phyloP scores from a whole-genome alignment of 805 yeast species.

The Pichia rugopelliculosa region DNA sequence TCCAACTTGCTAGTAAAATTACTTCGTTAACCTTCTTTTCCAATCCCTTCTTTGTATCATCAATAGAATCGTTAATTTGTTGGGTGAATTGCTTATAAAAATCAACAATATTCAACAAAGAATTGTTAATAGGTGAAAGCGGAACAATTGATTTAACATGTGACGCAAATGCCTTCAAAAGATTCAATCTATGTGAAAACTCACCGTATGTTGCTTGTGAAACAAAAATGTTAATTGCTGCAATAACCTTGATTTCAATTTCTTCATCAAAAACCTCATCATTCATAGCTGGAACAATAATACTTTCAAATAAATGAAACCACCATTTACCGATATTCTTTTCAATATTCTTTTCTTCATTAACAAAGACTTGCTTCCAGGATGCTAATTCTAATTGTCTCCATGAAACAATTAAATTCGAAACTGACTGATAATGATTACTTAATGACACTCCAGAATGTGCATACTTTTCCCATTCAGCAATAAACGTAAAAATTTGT shows the following conservation, averaged over 20 bases:
- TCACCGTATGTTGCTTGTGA: constrained; percentile 77
- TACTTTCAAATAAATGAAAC: constrained; percentile 80
- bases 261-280: constrained; percentile 31
- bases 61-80: constrained; percentile 39
- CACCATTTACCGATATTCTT: constrained; percentile 73
- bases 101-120: constrained; percentile 49
- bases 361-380: constrained; percentile 70
- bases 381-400: constrained; percentile 78
- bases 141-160: constrained; percentile 38
- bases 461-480: constrained; percentile 94
- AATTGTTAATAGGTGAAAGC: constrained; percentile 25
- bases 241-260: constrained; percentile 32
- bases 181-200: constrained; percentile 46
- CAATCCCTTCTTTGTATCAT: constrained; percentile 41
- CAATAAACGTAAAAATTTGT: constrained; percentile 70
- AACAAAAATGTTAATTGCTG: constrained; percentile 67
- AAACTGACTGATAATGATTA: constrained; percentile 46
- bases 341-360: constrained; percentile 48
- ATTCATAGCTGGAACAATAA: constrained; percentile 46
- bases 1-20: constrained; percentile 90
- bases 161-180: constrained; percentile 56
- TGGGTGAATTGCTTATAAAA: constrained; percentile 64
- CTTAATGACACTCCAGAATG: constrained; percentile 64
- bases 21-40: constrained; percentile 81
- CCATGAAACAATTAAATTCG: constrained; percentile 79